phyloP scores from a whole-genome alignment of 805 yeast genomes.

The Lipomyces sp. region DNA sequence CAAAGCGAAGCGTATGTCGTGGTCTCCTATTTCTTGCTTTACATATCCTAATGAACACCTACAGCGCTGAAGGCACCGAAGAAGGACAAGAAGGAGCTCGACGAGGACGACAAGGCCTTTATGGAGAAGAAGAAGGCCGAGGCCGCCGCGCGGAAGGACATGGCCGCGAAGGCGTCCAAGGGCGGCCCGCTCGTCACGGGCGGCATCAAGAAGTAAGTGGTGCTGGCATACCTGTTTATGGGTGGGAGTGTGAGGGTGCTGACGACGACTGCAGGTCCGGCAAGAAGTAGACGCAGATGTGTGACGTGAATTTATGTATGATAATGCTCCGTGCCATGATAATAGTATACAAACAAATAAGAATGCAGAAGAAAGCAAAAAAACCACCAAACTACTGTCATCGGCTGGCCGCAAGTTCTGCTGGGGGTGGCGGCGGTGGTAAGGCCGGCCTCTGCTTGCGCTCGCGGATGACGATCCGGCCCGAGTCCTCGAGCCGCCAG shows the following conservation, averaged over 20 bases:
- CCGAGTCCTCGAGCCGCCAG: slow-evolving; percentile 19
- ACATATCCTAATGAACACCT: slow-evolving; percentile 36
- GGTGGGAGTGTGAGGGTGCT: not conserved
- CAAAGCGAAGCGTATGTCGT: slow-evolving; percentile 76
- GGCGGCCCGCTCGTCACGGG: slow-evolving; percentile 93
- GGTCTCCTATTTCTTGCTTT: slow-evolving; percentile 27
- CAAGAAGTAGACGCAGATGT: slow-evolving; percentile 29
- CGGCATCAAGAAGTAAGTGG: slow-evolving; percentile 78
- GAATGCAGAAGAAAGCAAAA: too few relatives aligned
- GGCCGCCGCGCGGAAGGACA: slow-evolving; percentile 86
- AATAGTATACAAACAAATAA: not conserved
- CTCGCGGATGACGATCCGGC: slow-evolving; percentile 20
- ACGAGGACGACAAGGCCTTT: slow-evolving; percentile 87
- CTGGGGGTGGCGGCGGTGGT: too few relatives aligned
- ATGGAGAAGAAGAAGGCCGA: slow-evolving; percentile 94
- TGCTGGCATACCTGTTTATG: not conserved
- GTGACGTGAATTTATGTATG: not conserved
- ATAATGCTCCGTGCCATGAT: not conserved
- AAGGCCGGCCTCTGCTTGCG: slow-evolving; percentile 9
- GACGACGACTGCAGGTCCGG: slow-evolving; percentile 22
- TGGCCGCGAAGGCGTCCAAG: slow-evolving; percentile 79
- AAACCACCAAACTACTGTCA: too few relatives aligned
- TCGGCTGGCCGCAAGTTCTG: too few relatives aligned
- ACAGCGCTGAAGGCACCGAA: slow-evolving; percentile 71
- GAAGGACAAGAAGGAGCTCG: slow-evolving; percentile 64